Conservation (phyloP, 2,329 filamentous ascomycete species). For the Daldinia sp. region DNA sequence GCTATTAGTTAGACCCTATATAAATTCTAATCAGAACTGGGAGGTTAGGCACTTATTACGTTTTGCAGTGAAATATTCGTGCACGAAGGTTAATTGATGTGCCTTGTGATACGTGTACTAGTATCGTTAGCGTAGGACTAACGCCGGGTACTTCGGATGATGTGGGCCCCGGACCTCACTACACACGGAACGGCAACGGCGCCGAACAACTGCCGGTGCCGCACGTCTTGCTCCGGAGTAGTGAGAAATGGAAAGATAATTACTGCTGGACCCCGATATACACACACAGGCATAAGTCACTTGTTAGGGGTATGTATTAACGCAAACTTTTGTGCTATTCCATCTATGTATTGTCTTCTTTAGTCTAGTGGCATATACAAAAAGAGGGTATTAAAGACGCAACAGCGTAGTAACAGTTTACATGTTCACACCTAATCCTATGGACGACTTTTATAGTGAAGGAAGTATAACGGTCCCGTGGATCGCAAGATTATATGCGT, state of each 20-base stretch:
- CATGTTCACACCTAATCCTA: background rate
- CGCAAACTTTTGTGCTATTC: background rate
- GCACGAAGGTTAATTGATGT: background rate
- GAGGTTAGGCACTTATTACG: background rate
- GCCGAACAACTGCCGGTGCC: background rate
- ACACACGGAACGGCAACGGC: constrained; percentile 5
- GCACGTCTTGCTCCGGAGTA: background rate
- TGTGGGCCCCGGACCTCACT: constrained; percentile 2
- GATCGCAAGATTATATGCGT: background rate
- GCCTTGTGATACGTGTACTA: background rate
- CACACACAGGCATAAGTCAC: background rate
- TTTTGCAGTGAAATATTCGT: background rate
- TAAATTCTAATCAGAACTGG: background rate
- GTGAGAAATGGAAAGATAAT: background rate
- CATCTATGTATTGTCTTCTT: background rate
- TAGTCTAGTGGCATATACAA: background rate
- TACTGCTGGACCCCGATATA: too few species aligned
- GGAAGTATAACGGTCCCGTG: too few species aligned
- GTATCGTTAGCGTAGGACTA: too few species aligned
- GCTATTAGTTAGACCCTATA: background rate
- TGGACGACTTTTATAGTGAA: background rate
- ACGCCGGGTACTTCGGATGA: background rate
- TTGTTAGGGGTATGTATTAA: background rate
- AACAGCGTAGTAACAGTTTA: background rate
- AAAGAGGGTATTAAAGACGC: background rate